These are phyloP conservation scores for Galerina sulciceps DNA, from an alignment of 768 basidiomycete species.

Conservation along the genomic window DNA sequence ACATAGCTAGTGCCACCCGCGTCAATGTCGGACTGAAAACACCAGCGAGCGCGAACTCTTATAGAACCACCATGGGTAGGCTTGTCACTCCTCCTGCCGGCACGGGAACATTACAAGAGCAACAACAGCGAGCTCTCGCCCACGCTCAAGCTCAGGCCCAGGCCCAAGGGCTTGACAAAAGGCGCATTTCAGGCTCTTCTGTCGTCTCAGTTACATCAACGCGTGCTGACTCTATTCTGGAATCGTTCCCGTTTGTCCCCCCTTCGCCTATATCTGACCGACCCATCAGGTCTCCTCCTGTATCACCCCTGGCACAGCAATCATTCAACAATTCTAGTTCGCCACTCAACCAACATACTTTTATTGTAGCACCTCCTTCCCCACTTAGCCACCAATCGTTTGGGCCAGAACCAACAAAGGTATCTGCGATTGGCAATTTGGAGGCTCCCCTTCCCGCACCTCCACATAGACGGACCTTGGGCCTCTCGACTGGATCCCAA, in stretches of 20 bases:
- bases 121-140: conserved; percentile 67
- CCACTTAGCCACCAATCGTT: conserved; percentile 60
- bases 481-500: conserved; percentile 78
- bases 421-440: conserved; percentile 14
- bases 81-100: conserved; percentile 51
- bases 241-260: conserved; percentile 88
- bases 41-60: conserved; percentile 41
- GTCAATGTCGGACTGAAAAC: conserved; percentile 63
- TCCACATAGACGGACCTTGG: conserved; percentile 64
- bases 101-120: conserved; percentile 55
- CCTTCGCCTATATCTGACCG: conserved; percentile 88
- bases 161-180: conserved; percentile 52
- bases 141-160: conserved; percentile 65
- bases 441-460: conserved; percentile 49
- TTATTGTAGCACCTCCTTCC: conserved; percentile 50
- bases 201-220: conserved; percentile 71
- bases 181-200: conserved; percentile 66
- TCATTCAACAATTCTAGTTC: conserved; percentile 56
- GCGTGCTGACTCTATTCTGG: conserved; percentile 82
- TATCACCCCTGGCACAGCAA: conserved; percentile 72
- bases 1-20: conserved; percentile 68
- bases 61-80: conserved; percentile 67
- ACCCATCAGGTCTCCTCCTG: conserved; percentile 74
- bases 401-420: conserved; percentile 23
- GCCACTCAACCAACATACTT: conserved; percentile 58